Evolutionary conservation across 2,329 filamentous ascomycete genomes (phyloP).

Genomic region (Colletotrichum nymphaeae): DNA sequence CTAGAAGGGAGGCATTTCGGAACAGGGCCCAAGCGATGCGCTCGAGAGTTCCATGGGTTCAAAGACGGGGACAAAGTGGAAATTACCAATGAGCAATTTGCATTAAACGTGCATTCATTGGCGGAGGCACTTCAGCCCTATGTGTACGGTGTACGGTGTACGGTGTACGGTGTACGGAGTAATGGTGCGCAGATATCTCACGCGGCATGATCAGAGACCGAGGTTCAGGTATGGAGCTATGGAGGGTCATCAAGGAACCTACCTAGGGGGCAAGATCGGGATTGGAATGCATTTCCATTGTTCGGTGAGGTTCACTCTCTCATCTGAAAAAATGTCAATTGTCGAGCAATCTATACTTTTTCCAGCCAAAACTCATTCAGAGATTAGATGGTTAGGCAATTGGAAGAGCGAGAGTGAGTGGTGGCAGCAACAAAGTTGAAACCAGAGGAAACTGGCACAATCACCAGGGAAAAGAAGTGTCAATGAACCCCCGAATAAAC

Average conservation of each 20-base stretch:
- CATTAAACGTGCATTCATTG: constrained; percentile 18
- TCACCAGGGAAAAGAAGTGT: neutral
- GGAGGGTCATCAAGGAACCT: too few relatives aligned
- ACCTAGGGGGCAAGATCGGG: too few relatives aligned
- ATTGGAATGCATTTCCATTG: neutral
- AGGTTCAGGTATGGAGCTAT: too few relatives aligned
- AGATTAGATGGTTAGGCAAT: neutral
- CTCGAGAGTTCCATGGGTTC: neutral
- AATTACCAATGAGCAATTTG: constrained; percentile 6
- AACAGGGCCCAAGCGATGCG: neutral
- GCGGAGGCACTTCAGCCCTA: constrained; percentile 24
- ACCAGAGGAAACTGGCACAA: neutral
- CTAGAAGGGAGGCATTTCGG: neutral
- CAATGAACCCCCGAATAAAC: neutral
- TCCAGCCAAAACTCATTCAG: too few relatives aligned
- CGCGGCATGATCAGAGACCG: too few relatives aligned
- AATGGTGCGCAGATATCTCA: too few relatives aligned
- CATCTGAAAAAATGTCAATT: too few relatives aligned
- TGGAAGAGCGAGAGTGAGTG: neutral
- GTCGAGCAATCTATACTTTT: too few relatives aligned
- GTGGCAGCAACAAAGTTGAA: neutral
- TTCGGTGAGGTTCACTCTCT: too few relatives aligned
- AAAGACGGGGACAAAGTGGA: neutral
- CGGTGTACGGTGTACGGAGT: too few relatives aligned
- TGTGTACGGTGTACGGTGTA: neutral